Evolutionary conservation across 257 asterid species (phyloP).

Genomic region (Cordia subcordata): DNA sequence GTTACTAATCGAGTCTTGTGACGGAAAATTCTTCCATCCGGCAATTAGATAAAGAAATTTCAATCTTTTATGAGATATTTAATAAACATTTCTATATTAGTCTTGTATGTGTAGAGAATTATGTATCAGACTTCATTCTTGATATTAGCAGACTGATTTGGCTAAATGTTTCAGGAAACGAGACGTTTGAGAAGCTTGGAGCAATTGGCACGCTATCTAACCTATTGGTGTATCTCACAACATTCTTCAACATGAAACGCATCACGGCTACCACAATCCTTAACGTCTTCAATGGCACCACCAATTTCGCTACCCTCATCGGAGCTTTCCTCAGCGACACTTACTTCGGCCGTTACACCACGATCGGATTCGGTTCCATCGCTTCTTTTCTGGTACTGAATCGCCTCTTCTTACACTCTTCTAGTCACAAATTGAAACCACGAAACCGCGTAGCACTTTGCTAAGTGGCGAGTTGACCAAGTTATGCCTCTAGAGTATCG

Average conservation of each 20-base stretch:
- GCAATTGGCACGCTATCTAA: slow-evolving; percentile 56
- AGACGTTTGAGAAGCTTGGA: slow-evolving; percentile 76
- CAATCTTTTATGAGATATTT: too few species aligned
- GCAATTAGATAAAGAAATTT: too few species aligned
- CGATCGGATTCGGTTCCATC: slow-evolving; percentile 59
- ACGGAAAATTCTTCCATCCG: too few species aligned
- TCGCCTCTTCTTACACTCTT: not conserved
- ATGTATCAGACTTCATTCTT: not conserved
- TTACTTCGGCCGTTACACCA: slow-evolving; percentile 68
- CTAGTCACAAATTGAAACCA: too few species aligned
- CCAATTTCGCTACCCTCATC: slow-evolving; percentile 57
- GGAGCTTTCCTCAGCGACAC: slow-evolving; percentile 73
- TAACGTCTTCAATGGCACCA: slow-evolving; percentile 64
- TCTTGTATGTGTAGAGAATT: too few species aligned
- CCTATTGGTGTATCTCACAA: slow-evolving; percentile 62
- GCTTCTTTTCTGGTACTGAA: slow-evolving; percentile 53
- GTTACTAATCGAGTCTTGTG: too few species aligned
- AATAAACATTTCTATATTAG: too few species aligned
- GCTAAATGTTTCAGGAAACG: slow-evolving; percentile 40
- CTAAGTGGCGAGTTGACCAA: too few species aligned
- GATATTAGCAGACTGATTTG: not conserved
- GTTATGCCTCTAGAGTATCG: too few species aligned
- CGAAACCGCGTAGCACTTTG: too few species aligned
- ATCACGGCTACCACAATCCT: slow-evolving; percentile 54
- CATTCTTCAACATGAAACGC: slow-evolving; percentile 65